Evolutionary conservation across 2,329 filamentous ascomycete genomes (phyloP).

Genomic region (Sclerotinia minor): DNA sequence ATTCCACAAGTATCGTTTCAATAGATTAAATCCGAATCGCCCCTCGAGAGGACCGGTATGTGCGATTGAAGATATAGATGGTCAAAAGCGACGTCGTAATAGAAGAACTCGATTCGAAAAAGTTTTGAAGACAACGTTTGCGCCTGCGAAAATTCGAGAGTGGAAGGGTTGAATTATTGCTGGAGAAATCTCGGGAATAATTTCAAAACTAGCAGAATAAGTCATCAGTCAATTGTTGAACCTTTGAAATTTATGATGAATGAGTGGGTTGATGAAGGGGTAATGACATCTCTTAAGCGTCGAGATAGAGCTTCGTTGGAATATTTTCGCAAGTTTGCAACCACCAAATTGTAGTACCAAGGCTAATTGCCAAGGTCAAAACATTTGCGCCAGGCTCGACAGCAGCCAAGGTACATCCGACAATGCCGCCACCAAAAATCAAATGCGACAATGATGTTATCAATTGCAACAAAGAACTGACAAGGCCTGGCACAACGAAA

Average conservation of each 20-base stretch:
- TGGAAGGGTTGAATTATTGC: slow-evolving; percentile 38
- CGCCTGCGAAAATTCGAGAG: slow-evolving; percentile 39
- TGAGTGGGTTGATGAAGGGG: slow-evolving; percentile 24
- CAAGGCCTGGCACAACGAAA: slow-evolving; percentile 23
- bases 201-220: slow-evolving; percentile 38
- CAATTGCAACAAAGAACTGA: slow-evolving; percentile 21
- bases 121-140: slow-evolving; percentile 37
- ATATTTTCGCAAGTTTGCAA: slow-evolving; percentile 36
- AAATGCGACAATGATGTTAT: slow-evolving; percentile 30
- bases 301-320: slow-evolving; percentile 26
- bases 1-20: slow-evolving; percentile 31
- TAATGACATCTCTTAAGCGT: slow-evolving; percentile 16
- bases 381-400: slow-evolving; percentile 38
- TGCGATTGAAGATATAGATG: slow-evolving; percentile 31
- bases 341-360: slow-evolving; percentile 34
- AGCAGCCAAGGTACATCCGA: slow-evolving; percentile 28
- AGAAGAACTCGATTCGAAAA: slow-evolving; percentile 36
- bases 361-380: slow-evolving; percentile 30
- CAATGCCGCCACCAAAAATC: slow-evolving; percentile 29
- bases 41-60: slow-evolving; percentile 35
- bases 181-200: slow-evolving; percentile 38
- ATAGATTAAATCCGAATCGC: slow-evolving; percentile 35
- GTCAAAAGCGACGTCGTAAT: slow-evolving; percentile 29
- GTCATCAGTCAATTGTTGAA: slow-evolving; percentile 35
- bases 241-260: slow-evolving; percentile 1